A percentile compares a stretch with the other conserved stretches of the same genome.
These are phyloP conservation scores for Kluyveromyces aestuarii DNA, from an alignment of 805 yeast species.

Conservation along the genomic window DNA sequence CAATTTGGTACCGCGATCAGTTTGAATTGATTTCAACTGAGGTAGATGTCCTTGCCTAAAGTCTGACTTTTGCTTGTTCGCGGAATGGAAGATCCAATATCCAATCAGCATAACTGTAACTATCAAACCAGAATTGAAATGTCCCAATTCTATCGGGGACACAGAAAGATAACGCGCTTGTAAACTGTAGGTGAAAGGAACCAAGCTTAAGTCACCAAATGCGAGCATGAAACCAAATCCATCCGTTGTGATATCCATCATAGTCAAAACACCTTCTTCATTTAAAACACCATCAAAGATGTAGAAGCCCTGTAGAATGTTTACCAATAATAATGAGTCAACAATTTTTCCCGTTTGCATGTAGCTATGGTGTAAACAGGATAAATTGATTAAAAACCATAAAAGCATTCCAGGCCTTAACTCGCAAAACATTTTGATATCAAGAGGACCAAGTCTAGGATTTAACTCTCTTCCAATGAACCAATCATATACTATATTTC, in stretches of 20 bases:
- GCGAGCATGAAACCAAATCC: slow-evolving; percentile 96
- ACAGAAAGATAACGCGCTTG: slow-evolving; percentile 77
- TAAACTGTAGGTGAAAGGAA: slow-evolving; percentile 84
- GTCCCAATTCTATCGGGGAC: slow-evolving; percentile 49
- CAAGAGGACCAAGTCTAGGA: slow-evolving; percentile 80
- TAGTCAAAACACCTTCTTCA: slow-evolving; percentile 80
- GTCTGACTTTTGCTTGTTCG: slow-evolving; percentile 77
- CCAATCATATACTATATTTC: slow-evolving; percentile 76
- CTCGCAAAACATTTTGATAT: slow-evolving; percentile 86
- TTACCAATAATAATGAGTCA: slow-evolving; percentile 66
- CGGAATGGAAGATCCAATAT: slow-evolving; percentile 69
- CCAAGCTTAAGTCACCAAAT: slow-evolving; percentile 87
- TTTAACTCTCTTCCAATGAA: slow-evolving; percentile 94
- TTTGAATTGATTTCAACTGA: slow-evolving; percentile 59
- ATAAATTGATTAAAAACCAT: slow-evolving; percentile 70
- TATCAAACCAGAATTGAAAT: slow-evolving; percentile 31
- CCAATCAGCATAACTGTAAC: slow-evolving; percentile 49
- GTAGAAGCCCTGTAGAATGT: slow-evolving; percentile 66
- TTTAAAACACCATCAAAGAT: slow-evolving; percentile 86
- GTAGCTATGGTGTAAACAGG: slow-evolving; percentile 79
- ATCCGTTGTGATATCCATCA: slow-evolving; percentile 95
- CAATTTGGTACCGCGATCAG: slow-evolving; percentile 70
- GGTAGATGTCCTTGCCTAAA: slow-evolving; percentile 72
- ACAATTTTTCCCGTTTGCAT: slow-evolving; percentile 46
- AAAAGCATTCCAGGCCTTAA: slow-evolving; percentile 88